Evolutionary conservation across 106 monocot species (phyloP).

Genomic region (Agapanthus africanus): DNA sequence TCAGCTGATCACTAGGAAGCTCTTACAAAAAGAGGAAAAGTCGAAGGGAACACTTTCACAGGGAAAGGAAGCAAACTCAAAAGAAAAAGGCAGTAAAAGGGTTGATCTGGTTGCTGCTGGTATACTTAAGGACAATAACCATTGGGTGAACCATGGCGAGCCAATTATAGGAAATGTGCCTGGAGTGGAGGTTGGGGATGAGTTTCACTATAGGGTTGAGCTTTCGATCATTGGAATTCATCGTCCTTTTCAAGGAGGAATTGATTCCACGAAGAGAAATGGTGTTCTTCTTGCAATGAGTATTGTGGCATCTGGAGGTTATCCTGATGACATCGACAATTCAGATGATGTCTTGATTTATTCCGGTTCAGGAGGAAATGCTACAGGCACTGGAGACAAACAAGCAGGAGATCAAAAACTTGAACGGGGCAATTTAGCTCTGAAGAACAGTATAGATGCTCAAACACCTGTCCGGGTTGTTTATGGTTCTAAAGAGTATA

Average conservation of each 20-base stretch:
- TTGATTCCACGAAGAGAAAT: slow-evolving; percentile 39
- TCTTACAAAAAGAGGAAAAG: slow-evolving; percentile 59
- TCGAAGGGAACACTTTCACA: no score
- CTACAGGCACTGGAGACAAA: slow-evolving; percentile 32
- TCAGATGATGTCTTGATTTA: slow-evolving; percentile 76
- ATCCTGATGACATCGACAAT: slow-evolving; percentile 60
- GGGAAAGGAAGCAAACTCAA: no score
- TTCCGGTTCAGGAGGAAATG: slow-evolving; percentile 81
- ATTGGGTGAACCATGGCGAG: slow-evolving; percentile 35
- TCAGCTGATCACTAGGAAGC: slow-evolving; percentile 56
- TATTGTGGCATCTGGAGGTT: slow-evolving; percentile 77
- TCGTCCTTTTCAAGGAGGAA: slow-evolving; percentile 74
- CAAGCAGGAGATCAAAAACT: slow-evolving; percentile 77
- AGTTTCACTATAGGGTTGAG: slow-evolving; percentile 82
- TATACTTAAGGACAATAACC: slow-evolving; percentile 43
- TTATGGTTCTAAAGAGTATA: slow-evolving; percentile 54
- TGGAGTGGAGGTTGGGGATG: slow-evolving; percentile 91
- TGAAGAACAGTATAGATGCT: slow-evolving; percentile 72
- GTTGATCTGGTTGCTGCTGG: not conserved
- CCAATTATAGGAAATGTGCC: slow-evolving; percentile 53
- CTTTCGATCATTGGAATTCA: slow-evolving; percentile 77
- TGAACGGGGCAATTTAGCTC: slow-evolving; percentile 71
- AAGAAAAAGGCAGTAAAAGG: slow-evolving; percentile 24
- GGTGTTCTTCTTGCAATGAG: slow-evolving; percentile 45
- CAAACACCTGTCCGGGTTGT: slow-evolving; percentile 77